These are phyloP conservation scores for Sphaerosporella brunnea DNA, from an alignment of 495 filamentous ascomycete species.

Conservation along the genomic window DNA sequence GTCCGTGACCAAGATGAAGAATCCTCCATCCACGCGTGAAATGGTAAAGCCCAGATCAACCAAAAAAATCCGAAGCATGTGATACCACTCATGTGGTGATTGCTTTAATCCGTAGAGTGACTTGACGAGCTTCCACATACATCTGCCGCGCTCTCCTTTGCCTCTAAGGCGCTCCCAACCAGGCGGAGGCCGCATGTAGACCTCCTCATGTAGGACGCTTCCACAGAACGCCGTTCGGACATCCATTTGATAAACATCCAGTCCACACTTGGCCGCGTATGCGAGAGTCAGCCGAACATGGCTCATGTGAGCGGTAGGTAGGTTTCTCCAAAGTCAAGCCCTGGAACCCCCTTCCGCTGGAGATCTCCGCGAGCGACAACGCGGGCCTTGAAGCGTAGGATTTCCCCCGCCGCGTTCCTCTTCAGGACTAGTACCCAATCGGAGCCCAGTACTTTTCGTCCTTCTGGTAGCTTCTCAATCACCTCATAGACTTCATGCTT, in stretches of 20 bases:
- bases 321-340: conserved; percentile 2
- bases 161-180: not conserved
- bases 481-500: not conserved
- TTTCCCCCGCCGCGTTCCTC: not conserved
- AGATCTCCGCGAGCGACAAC: not conserved
- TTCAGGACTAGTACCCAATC: not conserved
- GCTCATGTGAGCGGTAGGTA: conserved; percentile 1
- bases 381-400: not conserved
- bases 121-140: not conserved
- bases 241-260: conserved; percentile 2
- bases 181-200: not conserved
- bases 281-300: not conserved
- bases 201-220: not conserved
- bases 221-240: conserved; percentile 1
- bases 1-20: not conserved
- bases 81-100: not conserved
- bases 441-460: not conserved
- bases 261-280: not conserved
- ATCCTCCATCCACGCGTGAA: not conserved
- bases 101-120: not conserved
- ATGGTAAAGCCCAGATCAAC: not conserved
- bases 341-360: not conserved
- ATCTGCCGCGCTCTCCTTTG: too few species aligned
- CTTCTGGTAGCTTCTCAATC: not conserved
- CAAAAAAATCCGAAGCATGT: not conserved